Evolutionary conservation across 1,284 basidiomycete genomes (phyloP), one percentile per base, ranked within the genome.

Genomic region (Ceratorhiza oryzae-sativae): DNA sequence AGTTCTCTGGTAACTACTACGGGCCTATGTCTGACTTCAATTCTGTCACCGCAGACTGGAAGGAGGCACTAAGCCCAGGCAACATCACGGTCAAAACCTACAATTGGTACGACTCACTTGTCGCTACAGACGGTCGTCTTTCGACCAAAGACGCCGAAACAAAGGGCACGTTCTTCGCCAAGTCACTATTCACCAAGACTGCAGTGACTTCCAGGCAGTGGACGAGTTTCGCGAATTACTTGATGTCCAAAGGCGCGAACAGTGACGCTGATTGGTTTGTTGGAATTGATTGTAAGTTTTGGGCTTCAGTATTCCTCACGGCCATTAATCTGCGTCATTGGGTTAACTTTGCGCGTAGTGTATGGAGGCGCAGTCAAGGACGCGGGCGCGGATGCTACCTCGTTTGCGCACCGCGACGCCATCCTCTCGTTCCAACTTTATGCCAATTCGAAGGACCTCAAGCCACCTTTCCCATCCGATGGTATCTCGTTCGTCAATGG

Each of bases 401-500:
- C 77, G 10, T 80, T 79, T 71, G 75, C 74, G 0, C 74, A 77
- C 61, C 76, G 79, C 23, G 73, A 76, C 71, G 75, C 73, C 15
- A 76, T 76, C 12, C 67, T 79, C 15, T 74, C 70, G 13, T 77
- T 76, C 71, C 79, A 80, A 61, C 72, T 80, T 70, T 80, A 80
- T 72, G 78, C 78, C 12, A 60, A 41, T n/a, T 74, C 75, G 12
- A 53, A 75, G 15, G 75, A 76, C 9, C 74, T 61, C 12, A 74
- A 73, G 36, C 77, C 79, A 42, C 75, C 79, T 41, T 79, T 77
- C 73, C 79, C 79, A 1, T 72, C 20, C 65, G 65, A 74, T 32
- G 76, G 71, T 27, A 75, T 77, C 36, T 72, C 77, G 15, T 74
- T 79, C 8, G 77, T 79, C 30, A 72, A 79, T 45, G 51, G 77